Evolutionary conservation across 1,139 yeast genomes (phyloP), one percentile per base, ranked within the genome.

Genomic region (Candida sp.): DNA sequence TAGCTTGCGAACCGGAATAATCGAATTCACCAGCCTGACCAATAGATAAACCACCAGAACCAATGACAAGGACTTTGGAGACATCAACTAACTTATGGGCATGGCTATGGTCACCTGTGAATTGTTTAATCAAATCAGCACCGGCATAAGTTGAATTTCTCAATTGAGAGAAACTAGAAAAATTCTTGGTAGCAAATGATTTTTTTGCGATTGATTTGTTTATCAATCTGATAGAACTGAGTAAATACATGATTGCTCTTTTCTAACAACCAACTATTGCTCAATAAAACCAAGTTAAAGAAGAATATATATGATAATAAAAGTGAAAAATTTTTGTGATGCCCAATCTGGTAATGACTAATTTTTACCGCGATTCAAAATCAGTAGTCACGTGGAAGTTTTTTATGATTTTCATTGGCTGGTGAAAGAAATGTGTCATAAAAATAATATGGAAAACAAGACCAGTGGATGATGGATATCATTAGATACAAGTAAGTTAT

Each of bases 1-100:
- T 91, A 42, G 98, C 98, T 70, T 91, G 98, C 21, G 97, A 90
- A 47, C 98, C 98, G 35, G 97, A 88, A 70, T 93, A 93, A 66
- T 93, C 99, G 57, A 93, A 93, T 68, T 93, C 99, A 57, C 99
- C 99, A 39, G 99, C 99, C 70, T 93, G 99, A 45, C 99, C 99
- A 62, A 93, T 93, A 43, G 97, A 87, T 49, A 93, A 77, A 39
- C 99, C 99, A 60, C 99, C 99, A 4, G 98, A 91, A 21, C 99
- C 99, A 60, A 93, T 87, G 46, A 93, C 90, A 50, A 93, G 79
- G 21, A 93, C 98, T 57, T 89, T 88, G 48, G 84, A 76, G 40
- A 90, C 97, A 52, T 91, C 96, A 39, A 90, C 96, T 47, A 88
- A 71, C 52, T 81, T 47, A 3, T 27, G 33, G 19, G 39, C 33